Conservation (phyloP, 768 basidiomycete species). For the Imleria badia region DNA sequence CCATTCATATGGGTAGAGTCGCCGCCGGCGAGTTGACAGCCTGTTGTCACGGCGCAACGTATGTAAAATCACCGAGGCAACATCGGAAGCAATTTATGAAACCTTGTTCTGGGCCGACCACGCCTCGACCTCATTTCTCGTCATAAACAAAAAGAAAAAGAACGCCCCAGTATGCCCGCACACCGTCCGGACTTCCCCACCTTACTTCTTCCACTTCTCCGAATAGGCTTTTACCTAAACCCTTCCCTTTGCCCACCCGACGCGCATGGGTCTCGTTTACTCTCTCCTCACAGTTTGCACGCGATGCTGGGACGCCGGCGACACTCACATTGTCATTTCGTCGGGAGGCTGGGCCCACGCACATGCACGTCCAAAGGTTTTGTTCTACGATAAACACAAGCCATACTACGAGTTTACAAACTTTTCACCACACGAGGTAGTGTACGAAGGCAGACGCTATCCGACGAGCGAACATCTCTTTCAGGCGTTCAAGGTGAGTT, state of each 20-base stretch:
- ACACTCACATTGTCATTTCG: constrained; percentile 29
- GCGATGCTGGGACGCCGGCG: constrained; percentile 27
- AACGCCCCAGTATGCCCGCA: constrained; percentile 14
- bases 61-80: no score
- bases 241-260: background rate
- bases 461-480: constrained; percentile 79
- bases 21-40: no score
- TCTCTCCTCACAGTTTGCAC: constrained; percentile 19
- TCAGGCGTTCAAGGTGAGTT: constrained; percentile 67
- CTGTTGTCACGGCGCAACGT: no score
- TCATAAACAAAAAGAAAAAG: background rate
- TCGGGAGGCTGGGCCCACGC: constrained; percentile 26
- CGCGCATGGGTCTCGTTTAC: constrained; percentile 19
- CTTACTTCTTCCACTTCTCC: background rate
- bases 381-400: constrained; percentile 65
- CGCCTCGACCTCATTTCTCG: constrained; percentile 16
- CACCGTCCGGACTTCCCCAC: background rate
- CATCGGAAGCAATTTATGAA: no score
- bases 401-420: constrained; percentile 74
- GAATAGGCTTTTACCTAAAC: background rate
- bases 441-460: constrained; percentile 61
- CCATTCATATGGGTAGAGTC: no score
- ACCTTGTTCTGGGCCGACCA: no score
- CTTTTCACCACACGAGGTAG: constrained; percentile 67
- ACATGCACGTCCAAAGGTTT: constrained; percentile 34